phyloP scores from a whole-genome alignment of 257 asterid species.

The Misopates orontium region DNA sequence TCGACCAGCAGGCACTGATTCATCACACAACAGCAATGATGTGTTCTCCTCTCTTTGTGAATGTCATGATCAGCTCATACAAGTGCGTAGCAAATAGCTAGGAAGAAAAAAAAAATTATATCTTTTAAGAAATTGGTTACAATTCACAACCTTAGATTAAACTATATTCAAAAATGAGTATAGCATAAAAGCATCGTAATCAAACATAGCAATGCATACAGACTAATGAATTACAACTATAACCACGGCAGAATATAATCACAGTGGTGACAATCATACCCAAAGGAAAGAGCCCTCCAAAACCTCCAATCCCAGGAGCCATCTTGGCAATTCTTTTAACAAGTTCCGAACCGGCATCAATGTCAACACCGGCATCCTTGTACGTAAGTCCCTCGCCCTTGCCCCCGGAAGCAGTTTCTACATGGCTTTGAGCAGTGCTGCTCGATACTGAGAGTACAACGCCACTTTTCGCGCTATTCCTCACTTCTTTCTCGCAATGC shows the following conservation, averaged over 20 bases:
- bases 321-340: slow-evolving; percentile 85
- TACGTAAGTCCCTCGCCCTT: slow-evolving; percentile 59
- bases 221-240: background rate
- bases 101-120: too few relatives aligned
- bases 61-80: too few relatives aligned
- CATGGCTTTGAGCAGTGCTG: slow-evolving; percentile 29
- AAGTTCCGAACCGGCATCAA: slow-evolving; percentile 95
- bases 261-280: slow-evolving; percentile 39
- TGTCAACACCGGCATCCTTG: slow-evolving; percentile 95
- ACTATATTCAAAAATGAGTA: too few relatives aligned
- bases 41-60: too few relatives aligned
- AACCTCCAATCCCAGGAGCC: slow-evolving; percentile 99
- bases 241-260: background rate
- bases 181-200: too few relatives aligned
- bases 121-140: too few relatives aligned
- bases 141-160: too few relatives aligned
- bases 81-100: too few relatives aligned
- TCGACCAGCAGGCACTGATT: too few relatives aligned
- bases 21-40: too few relatives aligned
- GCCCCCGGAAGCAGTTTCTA: slow-evolving; percentile 30
- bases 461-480: slow-evolving; percentile 28
- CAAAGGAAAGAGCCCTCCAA: slow-evolving; percentile 91
- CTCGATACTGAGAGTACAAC: slow-evolving; percentile 34
- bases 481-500: slow-evolving; percentile 24
- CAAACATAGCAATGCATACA: too few relatives aligned